These are phyloP conservation scores for Xylariales sp. DNA, from an alignment of 2,329 filamentous ascomycete species.

Conservation along the genomic window DNA sequence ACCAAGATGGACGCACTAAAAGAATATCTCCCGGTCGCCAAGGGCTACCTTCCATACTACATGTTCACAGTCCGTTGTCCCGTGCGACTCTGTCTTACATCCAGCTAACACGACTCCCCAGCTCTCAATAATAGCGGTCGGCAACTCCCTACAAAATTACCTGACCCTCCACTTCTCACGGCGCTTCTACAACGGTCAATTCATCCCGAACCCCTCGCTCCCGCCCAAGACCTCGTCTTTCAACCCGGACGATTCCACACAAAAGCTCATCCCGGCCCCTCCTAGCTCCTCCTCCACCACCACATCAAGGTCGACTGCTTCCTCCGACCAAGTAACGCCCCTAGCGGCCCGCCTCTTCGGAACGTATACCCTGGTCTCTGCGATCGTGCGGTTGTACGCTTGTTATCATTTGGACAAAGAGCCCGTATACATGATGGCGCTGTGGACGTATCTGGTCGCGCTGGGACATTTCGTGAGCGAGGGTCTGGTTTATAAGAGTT, in stretches of 20 bases:
- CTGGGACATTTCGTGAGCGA: constrained; percentile 75
- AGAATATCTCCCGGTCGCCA: constrained; percentile 38
- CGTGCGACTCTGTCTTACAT: not conserved
- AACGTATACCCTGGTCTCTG: constrained; percentile 79
- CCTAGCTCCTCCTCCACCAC: constrained; percentile 40
- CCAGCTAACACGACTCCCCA: constrained; percentile 31
- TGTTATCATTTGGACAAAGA: constrained; percentile 74
- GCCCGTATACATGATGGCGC: constrained; percentile 70
- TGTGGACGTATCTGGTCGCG: constrained; percentile 79
- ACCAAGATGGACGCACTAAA: constrained; percentile 40
- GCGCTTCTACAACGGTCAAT: constrained; percentile 75
- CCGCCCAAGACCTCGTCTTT: constrained; percentile 34
- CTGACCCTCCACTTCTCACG: constrained; percentile 73
- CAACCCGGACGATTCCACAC: constrained; percentile 48
- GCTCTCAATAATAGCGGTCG: constrained; percentile 78
- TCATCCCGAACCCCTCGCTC: constrained; percentile 46
- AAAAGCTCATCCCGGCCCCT: constrained; percentile 45
- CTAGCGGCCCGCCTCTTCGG: constrained; percentile 78
- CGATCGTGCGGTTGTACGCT: constrained; percentile 74
- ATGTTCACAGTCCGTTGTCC: constrained; percentile 46
- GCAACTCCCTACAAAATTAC: constrained; percentile 84
- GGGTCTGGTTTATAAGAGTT: constrained; percentile 73
- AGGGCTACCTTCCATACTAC: constrained; percentile 55
- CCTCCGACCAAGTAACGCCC: constrained; percentile 63
- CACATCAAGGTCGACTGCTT: no score